Conservation (phyloP, 2,329 filamentous ascomycete genomes). For the Fusarium pseudonygamai region DNA sequence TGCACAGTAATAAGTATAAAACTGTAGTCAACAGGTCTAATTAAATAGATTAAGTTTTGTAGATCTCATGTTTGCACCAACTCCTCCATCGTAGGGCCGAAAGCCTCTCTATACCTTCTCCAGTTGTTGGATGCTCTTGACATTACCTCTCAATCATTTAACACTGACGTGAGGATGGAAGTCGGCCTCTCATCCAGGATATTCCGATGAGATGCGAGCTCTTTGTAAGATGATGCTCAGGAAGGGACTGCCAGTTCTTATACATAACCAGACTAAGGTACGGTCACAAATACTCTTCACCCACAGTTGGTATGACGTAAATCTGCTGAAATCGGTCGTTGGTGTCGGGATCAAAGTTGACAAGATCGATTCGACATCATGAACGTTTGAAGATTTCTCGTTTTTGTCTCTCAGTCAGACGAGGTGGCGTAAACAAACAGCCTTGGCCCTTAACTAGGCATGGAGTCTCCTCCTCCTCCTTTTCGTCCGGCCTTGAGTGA, state of each 20-base stretch:
- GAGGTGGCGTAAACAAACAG: background rate
- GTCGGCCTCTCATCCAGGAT: background rate
- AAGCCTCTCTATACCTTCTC: background rate
- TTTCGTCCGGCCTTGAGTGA: background rate
- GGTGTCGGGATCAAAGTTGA: background rate
- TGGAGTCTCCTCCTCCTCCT: background rate
- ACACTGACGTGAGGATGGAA: background rate
- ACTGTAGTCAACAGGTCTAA: background rate
- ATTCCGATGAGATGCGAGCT: background rate
- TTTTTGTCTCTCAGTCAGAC: background rate
- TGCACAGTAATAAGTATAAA: background rate
- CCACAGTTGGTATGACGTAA: accelerated
- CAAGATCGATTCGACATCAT: background rate
- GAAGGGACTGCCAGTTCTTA: background rate
- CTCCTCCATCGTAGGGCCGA: background rate
- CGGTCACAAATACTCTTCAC: background rate
- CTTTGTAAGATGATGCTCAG: background rate
- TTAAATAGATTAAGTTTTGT: accelerated
- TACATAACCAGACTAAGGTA: accelerated
- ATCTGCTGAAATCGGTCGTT: background rate
- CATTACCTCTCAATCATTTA: background rate
- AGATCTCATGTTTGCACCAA: background rate
- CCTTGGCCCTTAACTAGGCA: background rate
- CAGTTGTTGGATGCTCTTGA: background rate
- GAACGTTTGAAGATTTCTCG: background rate